Evolutionary conservation across 1,284 basidiomycete species (phyloP), one percentile per base, ranked within the genome.

Genomic region (Hemileia vastatrix): DNA sequence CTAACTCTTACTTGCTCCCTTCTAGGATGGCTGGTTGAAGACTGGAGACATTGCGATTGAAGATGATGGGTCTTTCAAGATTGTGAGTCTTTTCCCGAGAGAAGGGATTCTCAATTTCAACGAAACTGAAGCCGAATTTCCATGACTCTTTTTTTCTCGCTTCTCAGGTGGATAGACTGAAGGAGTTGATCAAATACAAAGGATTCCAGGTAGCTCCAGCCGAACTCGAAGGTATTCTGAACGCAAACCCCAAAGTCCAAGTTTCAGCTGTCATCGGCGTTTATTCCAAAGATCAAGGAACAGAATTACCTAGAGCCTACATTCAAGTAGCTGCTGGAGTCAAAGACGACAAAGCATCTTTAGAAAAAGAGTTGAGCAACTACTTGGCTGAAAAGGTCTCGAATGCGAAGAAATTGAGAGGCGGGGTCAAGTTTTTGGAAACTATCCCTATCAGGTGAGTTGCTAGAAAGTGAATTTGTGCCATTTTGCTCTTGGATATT

Each of bases 261-360:
- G 85, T 89, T 63, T 80, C 79, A 0, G 88, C 87, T 68, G 86
- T 91, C 9, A 84, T 91, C 5, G 83, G 86, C 2, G 74, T 89
- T 2, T 66, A 71, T 45, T 81, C 81, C 0, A 86, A 91, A 70
- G 86, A 89, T 13, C 86, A 84, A 67, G 85, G 82, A 54, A 88
- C 89, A 40, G 88, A 91, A 59, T 61, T 87, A 3, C 88, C 89
- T 0, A 62, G 63, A 18, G 18, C 18, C 0, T 47, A 48, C 19
- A 32, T 44, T 27, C 43, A 60, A 4, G 11, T 40, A 40, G 36
- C 36, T 40, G 31, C 49, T 53, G 59, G 49, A 32, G 18, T 11
- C 47, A 54, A 21, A 9, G 11, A 9, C 19, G n/a, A 15, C 13
- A 43, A 50, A 13, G 60, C 45, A 44, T 58, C 65, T 51, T 32